Conservation (phyloP, 495 filamentous ascomycete genomes). For the Aspergillus bridgeri region DNA sequence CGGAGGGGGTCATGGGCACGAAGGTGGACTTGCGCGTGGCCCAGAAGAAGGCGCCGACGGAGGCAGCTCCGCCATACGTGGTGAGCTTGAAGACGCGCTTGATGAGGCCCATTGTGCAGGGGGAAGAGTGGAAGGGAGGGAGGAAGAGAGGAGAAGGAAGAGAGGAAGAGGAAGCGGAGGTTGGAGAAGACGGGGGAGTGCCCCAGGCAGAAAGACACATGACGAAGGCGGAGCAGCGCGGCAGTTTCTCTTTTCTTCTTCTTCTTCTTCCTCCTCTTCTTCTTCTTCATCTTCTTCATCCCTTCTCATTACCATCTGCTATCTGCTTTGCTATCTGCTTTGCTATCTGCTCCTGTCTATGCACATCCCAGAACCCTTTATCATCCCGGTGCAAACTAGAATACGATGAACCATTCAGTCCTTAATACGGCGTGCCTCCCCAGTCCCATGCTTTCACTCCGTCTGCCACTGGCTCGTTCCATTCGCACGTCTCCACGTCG, state of each 20-base stretch:
- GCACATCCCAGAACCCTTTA: too few species aligned
- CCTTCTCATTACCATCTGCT: too few species aligned
- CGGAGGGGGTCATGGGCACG: constrained; percentile 49
- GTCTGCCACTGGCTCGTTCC: background rate
- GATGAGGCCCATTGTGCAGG: constrained; percentile 50
- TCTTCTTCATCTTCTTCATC: background rate
- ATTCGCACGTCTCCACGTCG: background rate
- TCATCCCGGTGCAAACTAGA: too few species aligned
- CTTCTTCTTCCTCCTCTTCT: background rate
- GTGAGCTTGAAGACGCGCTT: constrained; percentile 40
- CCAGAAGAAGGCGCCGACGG: constrained; percentile 41
- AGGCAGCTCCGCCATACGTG: constrained; percentile 39
- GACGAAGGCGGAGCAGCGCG: constrained; percentile 1
- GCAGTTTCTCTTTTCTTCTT: background rate
- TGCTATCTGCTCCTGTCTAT: too few species aligned
- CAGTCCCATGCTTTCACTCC: background rate
- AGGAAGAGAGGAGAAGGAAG: background rate
- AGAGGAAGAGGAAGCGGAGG: background rate
- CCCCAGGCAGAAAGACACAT: too few species aligned
- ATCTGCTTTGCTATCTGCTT: too few species aligned
- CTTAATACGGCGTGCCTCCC: background rate
- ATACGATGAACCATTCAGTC: too few species aligned
- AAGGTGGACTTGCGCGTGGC: constrained; percentile 44
- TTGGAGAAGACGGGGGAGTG: background rate
- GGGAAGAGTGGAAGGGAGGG: background rate